Evolutionary conservation across 495 filamentous ascomycete genomes (phyloP).

Genomic region (Pyronema domesticum): DNA sequence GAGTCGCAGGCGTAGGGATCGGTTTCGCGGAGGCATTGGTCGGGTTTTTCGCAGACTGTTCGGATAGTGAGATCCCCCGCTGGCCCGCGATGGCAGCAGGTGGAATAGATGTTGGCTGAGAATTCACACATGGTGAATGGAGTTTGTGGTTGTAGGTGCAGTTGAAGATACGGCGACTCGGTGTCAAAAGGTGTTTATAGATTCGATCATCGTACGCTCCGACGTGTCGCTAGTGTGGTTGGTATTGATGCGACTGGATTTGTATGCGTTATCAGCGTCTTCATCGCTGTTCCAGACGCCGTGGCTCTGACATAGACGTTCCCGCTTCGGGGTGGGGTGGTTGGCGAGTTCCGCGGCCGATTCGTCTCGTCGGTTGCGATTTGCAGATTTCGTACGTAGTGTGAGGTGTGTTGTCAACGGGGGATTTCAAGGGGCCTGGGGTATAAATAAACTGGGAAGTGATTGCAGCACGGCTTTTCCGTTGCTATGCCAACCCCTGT

Average conservation of each 20-base stretch:
- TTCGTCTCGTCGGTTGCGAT: not conserved
- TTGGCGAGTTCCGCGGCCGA: not conserved
- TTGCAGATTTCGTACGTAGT: not conserved
- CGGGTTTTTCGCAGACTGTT: not conserved
- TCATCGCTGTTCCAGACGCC: not conserved
- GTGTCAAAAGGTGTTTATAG: not conserved
- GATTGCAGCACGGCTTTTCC: no score
- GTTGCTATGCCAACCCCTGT: no score
- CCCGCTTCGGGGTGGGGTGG: not conserved
- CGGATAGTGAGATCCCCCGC: not conserved
- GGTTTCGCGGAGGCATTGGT: not conserved
- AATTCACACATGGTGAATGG: not conserved
- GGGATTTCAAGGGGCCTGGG: not conserved
- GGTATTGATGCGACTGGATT: not conserved
- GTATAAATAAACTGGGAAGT: not conserved
- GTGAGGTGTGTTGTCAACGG: not conserved
- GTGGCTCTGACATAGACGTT: not conserved
- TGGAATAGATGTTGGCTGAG: not conserved
- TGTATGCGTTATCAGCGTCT: not conserved
- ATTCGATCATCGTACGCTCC: not conserved
- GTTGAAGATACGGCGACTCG: no score
- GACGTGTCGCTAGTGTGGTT: not conserved
- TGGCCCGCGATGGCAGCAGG: slow-evolving; percentile 1
- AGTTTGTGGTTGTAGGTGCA: no score
- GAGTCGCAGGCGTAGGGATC: not conserved